Conservation (phyloP, 176 grass and related monocot species). For the Typha latifolia region DNA sequence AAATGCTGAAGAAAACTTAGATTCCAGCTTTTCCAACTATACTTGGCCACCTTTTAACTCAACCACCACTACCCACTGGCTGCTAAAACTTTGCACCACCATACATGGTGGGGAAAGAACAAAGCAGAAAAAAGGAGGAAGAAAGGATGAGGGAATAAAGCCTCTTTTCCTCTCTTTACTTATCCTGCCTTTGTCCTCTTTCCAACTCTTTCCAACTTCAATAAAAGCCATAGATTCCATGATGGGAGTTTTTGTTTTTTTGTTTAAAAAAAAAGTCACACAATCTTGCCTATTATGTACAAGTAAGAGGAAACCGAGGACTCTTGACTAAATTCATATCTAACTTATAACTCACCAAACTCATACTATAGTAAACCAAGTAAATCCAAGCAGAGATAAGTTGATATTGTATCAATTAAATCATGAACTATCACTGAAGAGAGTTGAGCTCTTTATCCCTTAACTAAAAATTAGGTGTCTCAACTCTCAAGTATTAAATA, state of each 20-base stretch:
- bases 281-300: neutral
- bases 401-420: too few species aligned
- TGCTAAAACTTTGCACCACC: slow-evolving; percentile 23
- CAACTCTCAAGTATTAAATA: too few species aligned
- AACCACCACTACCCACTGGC: slow-evolving; percentile 35
- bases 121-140: slow-evolving; percentile 39
- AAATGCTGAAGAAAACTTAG: neutral
- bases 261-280: neutral
- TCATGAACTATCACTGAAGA: too few species aligned
- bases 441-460: too few species aligned
- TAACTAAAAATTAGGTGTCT: too few species aligned
- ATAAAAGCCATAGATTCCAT: neutral
- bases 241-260: neutral
- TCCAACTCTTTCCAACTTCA: slow-evolving; percentile 6
- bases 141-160: slow-evolving; percentile 35
- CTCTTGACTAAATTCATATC: too few species aligned
- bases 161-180: slow-evolving; percentile 26
- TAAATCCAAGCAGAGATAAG: too few species aligned
- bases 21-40: slow-evolving; percentile 20
- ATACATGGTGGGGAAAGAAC: slow-evolving; percentile 61
- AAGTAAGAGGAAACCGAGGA: too few species aligned
- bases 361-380: too few species aligned
- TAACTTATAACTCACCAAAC: too few species aligned
- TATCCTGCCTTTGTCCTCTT: slow-evolving; percentile 13
- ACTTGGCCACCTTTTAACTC: slow-evolving; percentile 46